Evolutionary conservation across 1,139 yeast species (phyloP).

Genomic region (Scheffersomyces cryptocercus): DNA sequence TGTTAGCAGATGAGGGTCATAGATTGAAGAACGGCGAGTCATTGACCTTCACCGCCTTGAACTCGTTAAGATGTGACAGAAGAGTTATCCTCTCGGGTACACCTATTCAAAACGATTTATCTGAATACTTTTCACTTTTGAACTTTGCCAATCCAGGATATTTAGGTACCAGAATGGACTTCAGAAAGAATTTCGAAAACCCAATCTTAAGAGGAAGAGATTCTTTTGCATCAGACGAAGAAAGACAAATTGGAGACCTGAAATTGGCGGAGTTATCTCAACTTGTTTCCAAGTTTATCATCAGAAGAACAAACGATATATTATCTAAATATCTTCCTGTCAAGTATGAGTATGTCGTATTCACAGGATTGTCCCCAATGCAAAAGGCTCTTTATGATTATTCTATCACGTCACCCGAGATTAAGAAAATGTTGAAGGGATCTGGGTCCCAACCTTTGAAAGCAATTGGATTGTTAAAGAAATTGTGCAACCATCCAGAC

Average conservation of each 20-base stretch:
- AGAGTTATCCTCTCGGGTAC: conserved; percentile 95
- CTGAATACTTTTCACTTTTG: conserved; percentile 89
- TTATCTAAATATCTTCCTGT: conserved; percentile 91
- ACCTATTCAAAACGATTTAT: conserved; percentile 93
- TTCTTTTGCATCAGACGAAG: conserved; percentile 84
- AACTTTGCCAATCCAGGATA: conserved; percentile 95
- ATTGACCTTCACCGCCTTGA: conserved; percentile 83
- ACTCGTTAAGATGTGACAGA: conserved; percentile 78
- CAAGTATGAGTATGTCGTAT: conserved; percentile 93
- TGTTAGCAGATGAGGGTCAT: conserved; percentile 97
- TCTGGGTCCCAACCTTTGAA: conserved; percentile 81
- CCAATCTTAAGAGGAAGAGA: conserved; percentile 85
- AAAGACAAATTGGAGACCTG: conserved; percentile 67
- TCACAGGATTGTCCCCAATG: conserved; percentile 79
- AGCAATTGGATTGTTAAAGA: conserved; percentile 86
- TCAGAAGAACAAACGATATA: conserved; percentile 93
- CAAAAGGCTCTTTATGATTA: conserved; percentile 72
- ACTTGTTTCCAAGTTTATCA: conserved; percentile 85
- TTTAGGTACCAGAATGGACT: conserved; percentile 80
- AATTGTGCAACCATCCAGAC: conserved; percentile 93
- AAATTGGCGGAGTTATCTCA: conserved; percentile 72
- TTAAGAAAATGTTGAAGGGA: conserved; percentile 68
- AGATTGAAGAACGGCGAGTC: conserved; percentile 94
- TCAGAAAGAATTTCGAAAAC: conserved; percentile 80
- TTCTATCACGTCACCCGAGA: conserved; percentile 80